Evolutionary conservation across 176 grass and related monocot genomes (phyloP), one percentile per base, ranked within the genome.

Genomic region (Dactylis glomerata): DNA sequence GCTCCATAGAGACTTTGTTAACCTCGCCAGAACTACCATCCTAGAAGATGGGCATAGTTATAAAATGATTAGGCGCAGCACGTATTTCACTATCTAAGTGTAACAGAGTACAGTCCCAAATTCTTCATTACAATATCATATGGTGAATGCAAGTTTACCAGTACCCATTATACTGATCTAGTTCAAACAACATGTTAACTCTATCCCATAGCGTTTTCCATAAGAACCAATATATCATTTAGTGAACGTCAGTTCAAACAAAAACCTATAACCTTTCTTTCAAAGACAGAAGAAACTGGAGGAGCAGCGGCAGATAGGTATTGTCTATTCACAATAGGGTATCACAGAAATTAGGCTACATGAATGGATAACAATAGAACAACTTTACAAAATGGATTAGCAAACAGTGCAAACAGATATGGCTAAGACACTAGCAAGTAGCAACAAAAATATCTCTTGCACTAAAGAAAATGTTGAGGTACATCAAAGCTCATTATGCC

Each of bases 1-100:
- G 91, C 42, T 96, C 96, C 88, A 94, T 93, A 37, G 91, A 92
- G 83, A 94, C 80, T 89, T 95, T 99, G 84, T 92, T 94, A 76
- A 94, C 81, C 84, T 99, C 96, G 0, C 92, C 96, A 73, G 87
- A 82, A 87, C 75, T 94, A 73, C 96, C 96, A 89, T 96, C 96
- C 96, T 99, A 82, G 38, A 52, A 82, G 16, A 55, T 13, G 12
- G 28, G 50, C 58, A 74, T 76, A 72, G 47, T 57, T 19, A 80
- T 17, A 86, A 86, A 82, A 62, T 42, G 4, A 67, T 80, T 68
- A 81, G 34, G 74, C 45, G 57, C 16, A 75, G 83, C 27, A 81
- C 24, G 47, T 23, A 74, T 61, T 85, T 57, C 46, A 80, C 68
- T 83, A 75, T 73, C 55, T 40, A 33, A 72, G 16, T 81, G 77